These are phyloP conservation scores for Nitzschia putrida DNA, from an alignment of 108 stramenopile genomes.

Conservation along the genomic window DNA sequence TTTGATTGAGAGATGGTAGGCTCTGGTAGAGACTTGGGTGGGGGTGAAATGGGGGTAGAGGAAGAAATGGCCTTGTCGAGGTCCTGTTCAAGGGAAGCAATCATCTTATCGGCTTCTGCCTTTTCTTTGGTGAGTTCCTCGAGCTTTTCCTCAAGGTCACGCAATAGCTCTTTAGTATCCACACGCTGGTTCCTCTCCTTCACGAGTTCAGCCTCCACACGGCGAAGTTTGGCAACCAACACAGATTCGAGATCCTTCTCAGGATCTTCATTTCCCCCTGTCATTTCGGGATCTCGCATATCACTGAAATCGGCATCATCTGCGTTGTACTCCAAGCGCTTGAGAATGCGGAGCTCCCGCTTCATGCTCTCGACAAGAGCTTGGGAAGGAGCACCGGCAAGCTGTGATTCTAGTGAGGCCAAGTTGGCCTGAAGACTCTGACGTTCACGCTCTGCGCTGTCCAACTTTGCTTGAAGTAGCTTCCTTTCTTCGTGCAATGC, in stretches of 20 bases:
- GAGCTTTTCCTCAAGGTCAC: constrained; percentile 45
- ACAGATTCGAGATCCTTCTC: constrained; percentile 83
- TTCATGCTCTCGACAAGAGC: constrained; percentile 78
- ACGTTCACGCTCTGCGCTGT: constrained; percentile 59
- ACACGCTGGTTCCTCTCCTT: constrained; percentile 64
- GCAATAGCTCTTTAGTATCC: constrained; percentile 46
- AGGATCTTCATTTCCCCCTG: constrained; percentile 51
- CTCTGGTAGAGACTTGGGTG: constrained; percentile 13
- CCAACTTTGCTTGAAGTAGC: constrained; percentile 47
- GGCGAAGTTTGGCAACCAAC: constrained; percentile 71
- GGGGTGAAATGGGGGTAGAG: constrained; percentile 28
- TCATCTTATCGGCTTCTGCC: constrained; percentile 63
- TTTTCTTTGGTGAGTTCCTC: constrained; percentile 53
- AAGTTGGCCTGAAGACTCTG: constrained; percentile 43
- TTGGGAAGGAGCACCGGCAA: constrained; percentile 71
- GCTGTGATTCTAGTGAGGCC: constrained; percentile 51
- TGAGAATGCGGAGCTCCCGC: constrained; percentile 80
- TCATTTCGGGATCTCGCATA: constrained; percentile 68
- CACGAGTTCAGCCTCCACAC: constrained; percentile 83
- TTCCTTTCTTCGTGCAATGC: constrained; percentile 45
- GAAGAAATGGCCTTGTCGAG: constrained; percentile 71
- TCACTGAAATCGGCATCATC: constrained; percentile 71
- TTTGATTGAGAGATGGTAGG: constrained; percentile 32
- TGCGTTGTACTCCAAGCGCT: constrained; percentile 85
- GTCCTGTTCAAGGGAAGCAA: constrained; percentile 74